Conservation (phyloP, 2,329 filamentous ascomycete genomes). For the Paraphoma chrysanthemicola region DNA sequence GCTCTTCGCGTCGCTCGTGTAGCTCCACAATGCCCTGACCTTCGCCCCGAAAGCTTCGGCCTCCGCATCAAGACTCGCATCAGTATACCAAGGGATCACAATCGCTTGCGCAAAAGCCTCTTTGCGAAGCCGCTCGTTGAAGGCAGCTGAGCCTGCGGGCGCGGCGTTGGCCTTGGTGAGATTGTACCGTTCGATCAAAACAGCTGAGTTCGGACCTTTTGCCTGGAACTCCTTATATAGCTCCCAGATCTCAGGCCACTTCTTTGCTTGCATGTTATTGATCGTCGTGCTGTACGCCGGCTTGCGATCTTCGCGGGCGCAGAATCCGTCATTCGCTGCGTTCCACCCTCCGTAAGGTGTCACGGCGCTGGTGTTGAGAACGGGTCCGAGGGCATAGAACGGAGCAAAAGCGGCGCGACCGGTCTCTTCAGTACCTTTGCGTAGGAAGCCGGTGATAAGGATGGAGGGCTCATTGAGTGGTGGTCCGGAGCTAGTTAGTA, state of each 20-base stretch:
- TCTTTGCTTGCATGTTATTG: conserved; percentile 40
- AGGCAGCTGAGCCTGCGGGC: conserved; percentile 25
- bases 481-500: too few species aligned
- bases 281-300: conserved; percentile 48
- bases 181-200: conserved; percentile 50
- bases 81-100: conserved; percentile 51
- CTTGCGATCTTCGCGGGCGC: conserved; percentile 48
- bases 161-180: conserved; percentile 35
- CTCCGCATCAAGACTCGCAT: conserved; percentile 41
- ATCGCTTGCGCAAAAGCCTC: conserved; percentile 45
- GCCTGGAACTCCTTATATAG: conserved; percentile 47
- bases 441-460: too few species aligned
- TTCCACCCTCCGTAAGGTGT: conserved; percentile 51
- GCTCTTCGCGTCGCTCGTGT: conserved; percentile 8
- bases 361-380: conserved; percentile 26
- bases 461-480: too few species aligned
- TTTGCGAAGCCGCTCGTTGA: conserved; percentile 36
- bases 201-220: conserved; percentile 39
- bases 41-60: conserved; percentile 45
- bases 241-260: conserved; percentile 52
- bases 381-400: conserved; percentile 43
- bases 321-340: conserved; percentile 47
- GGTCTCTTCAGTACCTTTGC: too few species aligned
- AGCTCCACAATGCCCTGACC: conserved; percentile 39
- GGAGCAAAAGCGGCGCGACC: background rate